Base-by-base conservation (phyloP, 2,329 filamentous ascomycete species). In the Fonsecaea multimorphosa region DNA sequence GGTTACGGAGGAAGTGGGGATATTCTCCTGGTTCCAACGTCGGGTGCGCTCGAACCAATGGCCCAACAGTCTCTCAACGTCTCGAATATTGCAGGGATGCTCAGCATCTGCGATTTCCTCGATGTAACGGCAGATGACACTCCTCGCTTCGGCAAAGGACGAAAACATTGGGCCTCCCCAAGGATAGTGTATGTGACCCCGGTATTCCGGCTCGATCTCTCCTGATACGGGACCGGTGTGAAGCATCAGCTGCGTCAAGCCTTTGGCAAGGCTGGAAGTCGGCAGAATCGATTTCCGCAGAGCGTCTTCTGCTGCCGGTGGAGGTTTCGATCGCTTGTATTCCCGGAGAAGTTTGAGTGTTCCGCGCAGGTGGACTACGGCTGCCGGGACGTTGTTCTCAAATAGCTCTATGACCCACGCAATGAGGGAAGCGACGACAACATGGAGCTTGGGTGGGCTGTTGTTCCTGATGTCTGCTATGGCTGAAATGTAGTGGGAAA, bases 341-440 rank as follows among this genome's bases (percentile, higher is more conserved):
- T 63, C 38, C 0, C 44, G 52, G 2, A 56, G 19, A 14, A 63
- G 52, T 46, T 34, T 16, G 14, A 49, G n/a, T 7, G 60, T 56
- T 9, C 52, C 60, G 4, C 38, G 27, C 22, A 63, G 34, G 19
- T 63, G 60, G 16, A 40, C 36, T 1, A 63, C 9, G 8, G 60
- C 52, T 12, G 52, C 60, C 14, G 51, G 51, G 9, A 56, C 9
- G 31, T 63, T 63, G 52, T 63, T 58, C 53, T 58, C 36, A 31
- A 67, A 58, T 5, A 53, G 14, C 49, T 67, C 61, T 11, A 67
- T 36, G 22, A 51, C 44, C 65, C 65, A 67, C 1, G 56, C 56
- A 24, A 67, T 27, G 2, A 67, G 53, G 19, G 53, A 46, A n/a
- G 61, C 61, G 19, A 61, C 40, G 38, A 63, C 32, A 34, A 59